A percentile compares a stretch with the other conserved stretches of the same genome.
Conservation (phyloP, 495 filamentous ascomycete species). For the Parachaetomium inaequale region DNA sequence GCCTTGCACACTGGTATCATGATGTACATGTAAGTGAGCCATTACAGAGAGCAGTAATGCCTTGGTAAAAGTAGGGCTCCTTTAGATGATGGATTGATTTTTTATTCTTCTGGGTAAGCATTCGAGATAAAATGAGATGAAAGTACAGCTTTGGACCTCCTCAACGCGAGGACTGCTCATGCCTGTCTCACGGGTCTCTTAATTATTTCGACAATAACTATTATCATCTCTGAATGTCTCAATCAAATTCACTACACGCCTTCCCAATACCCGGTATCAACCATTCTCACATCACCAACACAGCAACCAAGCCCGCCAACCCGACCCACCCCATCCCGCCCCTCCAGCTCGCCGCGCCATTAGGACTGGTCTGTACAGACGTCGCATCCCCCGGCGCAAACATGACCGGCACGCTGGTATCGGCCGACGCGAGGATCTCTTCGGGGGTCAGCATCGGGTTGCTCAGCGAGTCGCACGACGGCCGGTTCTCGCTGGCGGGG, state of each 20-base stretch:
- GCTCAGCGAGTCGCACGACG: conserved; percentile 44
- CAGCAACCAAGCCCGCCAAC: conserved; percentile 18
- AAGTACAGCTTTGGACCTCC: too few species aligned
- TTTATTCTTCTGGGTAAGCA: too few species aligned
- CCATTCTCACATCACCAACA: conserved; percentile 15
- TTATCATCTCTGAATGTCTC: too few species aligned
- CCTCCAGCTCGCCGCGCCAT: conserved; percentile 22
- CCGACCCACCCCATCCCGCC: conserved; percentile 13
- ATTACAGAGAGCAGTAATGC: too few species aligned
- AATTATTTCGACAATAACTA: too few species aligned
- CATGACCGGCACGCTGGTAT: conserved; percentile 38
- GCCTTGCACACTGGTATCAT: conserved; percentile 21
- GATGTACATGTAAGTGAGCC: too few species aligned
- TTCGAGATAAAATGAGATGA: too few species aligned
- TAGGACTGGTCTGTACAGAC: conserved; percentile 30
- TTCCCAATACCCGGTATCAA: too few species aligned
- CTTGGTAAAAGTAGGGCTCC: too few species aligned
- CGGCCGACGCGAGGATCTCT: conserved; percentile 34
- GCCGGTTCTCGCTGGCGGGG: conserved; percentile 34
- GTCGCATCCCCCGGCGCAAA: conserved; percentile 48
- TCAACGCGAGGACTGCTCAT: too few species aligned
- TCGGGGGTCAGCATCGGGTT: conserved; percentile 44
- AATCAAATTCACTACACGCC: not conserved
- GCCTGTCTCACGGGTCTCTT: too few species aligned
- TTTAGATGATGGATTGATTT: too few species aligned